These are phyloP conservation scores for Articulospora tetracladia DNA, from an alignment of 495 filamentous ascomycete species.

Conservation along the genomic window DNA sequence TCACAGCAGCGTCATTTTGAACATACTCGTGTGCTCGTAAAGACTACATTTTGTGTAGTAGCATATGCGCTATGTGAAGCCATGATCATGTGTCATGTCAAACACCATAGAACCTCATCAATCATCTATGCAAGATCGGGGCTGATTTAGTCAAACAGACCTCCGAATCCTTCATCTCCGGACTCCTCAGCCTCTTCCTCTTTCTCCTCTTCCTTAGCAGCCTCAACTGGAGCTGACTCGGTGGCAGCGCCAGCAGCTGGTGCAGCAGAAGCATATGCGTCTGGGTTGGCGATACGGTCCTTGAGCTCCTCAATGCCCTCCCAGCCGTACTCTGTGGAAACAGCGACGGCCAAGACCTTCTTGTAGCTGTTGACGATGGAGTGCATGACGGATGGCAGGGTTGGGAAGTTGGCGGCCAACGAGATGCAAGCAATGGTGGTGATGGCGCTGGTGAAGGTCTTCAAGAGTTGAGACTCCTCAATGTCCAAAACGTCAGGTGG, in stretches of 20 bases:
- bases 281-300: slow-evolving; percentile 98
- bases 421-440: slow-evolving; percentile 85
- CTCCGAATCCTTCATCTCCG: slow-evolving; percentile 60
- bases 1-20: background rate
- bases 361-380: slow-evolving; percentile 96
- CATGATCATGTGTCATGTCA: slow-evolving; percentile 16
- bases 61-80: slow-evolving; percentile 22
- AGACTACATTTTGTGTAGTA: slow-evolving; percentile 22
- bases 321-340: slow-evolving; percentile 92
- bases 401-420: slow-evolving; percentile 89
- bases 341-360: slow-evolving; percentile 86
- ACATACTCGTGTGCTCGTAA: background rate
- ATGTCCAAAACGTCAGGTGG: slow-evolving; percentile 82
- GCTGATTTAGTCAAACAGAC: slow-evolving; percentile 53
- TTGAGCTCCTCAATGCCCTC: slow-evolving; percentile 94
- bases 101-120: slow-evolving; percentile 7
- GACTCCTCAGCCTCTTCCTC: slow-evolving; percentile 59
- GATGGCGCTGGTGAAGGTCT: slow-evolving; percentile 77
- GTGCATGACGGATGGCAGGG: slow-evolving; percentile 94
- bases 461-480: slow-evolving; percentile 84
- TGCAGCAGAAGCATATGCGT: slow-evolving; percentile 81
- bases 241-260: slow-evolving; percentile 47
- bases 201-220: slow-evolving; percentile 46
- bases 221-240: slow-evolving; percentile 41
- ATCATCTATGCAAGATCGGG: slow-evolving; percentile 18